Conservation (phyloP, 768 basidiomycete genomes). For the Chalciporus pseudorubinellus region DNA sequence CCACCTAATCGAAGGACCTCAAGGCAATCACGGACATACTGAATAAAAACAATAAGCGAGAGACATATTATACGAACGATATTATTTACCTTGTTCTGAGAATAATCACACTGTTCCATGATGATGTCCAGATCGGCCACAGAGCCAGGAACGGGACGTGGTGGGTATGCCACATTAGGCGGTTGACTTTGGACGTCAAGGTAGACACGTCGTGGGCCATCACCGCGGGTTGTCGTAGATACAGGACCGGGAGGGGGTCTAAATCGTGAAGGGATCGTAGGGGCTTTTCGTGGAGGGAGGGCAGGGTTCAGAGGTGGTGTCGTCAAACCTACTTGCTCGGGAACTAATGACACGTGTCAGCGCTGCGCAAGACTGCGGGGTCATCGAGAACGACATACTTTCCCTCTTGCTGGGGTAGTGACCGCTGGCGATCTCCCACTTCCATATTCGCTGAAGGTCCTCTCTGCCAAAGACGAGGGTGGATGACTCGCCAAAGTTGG, state of each 20-base stretch:
- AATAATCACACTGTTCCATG: slow-evolving; percentile 93
- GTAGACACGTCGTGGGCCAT: slow-evolving; percentile 77
- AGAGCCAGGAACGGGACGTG: slow-evolving; percentile 80
- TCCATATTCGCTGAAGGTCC: slow-evolving; percentile 89
- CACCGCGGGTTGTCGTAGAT: slow-evolving; percentile 60
- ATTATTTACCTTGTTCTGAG: slow-evolving; percentile 59
- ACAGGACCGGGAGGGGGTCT: slow-evolving; percentile 46
- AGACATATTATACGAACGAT: background rate
- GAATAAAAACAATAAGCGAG: slow-evolving; percentile 13
- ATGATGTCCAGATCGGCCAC: slow-evolving; percentile 86
- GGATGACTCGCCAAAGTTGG: slow-evolving; percentile 55
- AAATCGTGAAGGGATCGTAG: slow-evolving; percentile 47
- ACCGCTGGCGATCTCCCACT: slow-evolving; percentile 92
- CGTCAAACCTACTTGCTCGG: slow-evolving; percentile 61
- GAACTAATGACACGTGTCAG: slow-evolving; percentile 46
- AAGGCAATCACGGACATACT: slow-evolving; percentile 98
- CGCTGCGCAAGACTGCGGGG: background rate
- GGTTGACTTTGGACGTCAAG: slow-evolving; percentile 62
- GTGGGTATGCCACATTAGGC: slow-evolving; percentile 76
- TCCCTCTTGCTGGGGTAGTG: slow-evolving; percentile 85
- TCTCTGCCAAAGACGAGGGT: slow-evolving; percentile 74
- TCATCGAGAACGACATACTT: slow-evolving; percentile 47
- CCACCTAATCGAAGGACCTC: slow-evolving; percentile 91
- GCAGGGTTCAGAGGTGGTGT: slow-evolving; percentile 66
- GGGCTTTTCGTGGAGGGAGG: slow-evolving; percentile 54